Evolutionary conservation across 371 early-diverging fungal genomes (phyloP).

Genomic region (Mortierella sp.): DNA sequence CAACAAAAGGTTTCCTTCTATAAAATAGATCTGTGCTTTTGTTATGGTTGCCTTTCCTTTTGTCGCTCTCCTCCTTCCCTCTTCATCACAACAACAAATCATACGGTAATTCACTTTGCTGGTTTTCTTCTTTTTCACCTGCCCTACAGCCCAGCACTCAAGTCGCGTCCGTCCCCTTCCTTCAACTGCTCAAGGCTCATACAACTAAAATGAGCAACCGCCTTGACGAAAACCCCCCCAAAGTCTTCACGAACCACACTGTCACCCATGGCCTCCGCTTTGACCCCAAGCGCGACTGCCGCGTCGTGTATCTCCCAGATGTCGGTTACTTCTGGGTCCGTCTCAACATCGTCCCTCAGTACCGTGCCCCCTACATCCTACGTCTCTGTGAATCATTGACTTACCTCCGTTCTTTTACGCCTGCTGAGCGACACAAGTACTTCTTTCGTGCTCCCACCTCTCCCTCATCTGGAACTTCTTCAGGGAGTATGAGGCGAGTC

Average conservation of each 20-base stretch:
- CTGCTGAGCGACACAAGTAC: background rate
- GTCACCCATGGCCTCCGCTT: background rate
- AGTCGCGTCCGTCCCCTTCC: no score
- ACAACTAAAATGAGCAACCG: no score
- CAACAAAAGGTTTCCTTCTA: no score
- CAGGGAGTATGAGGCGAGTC: background rate
- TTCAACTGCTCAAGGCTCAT: no score
- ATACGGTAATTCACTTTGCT: no score
- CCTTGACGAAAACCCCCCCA: no score
- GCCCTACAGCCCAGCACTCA: no score
- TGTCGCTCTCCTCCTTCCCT: no score
- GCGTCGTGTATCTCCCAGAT: background rate
- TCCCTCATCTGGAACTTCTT: background rate
- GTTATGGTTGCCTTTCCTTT: no score
- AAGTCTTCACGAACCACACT: background rate
- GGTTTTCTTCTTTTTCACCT: no score
- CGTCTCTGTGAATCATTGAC: background rate
- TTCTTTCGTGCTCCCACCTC: background rate
- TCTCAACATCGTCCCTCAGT: background rate
- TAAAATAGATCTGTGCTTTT: no score
- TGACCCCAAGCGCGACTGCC: background rate
- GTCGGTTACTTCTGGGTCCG: background rate
- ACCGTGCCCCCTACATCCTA: background rate
- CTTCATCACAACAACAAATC: no score
- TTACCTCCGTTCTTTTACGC: background rate